phyloP scores from a whole-genome alignment of 306 rosid genomes.

The Biancaea sappan region DNA sequence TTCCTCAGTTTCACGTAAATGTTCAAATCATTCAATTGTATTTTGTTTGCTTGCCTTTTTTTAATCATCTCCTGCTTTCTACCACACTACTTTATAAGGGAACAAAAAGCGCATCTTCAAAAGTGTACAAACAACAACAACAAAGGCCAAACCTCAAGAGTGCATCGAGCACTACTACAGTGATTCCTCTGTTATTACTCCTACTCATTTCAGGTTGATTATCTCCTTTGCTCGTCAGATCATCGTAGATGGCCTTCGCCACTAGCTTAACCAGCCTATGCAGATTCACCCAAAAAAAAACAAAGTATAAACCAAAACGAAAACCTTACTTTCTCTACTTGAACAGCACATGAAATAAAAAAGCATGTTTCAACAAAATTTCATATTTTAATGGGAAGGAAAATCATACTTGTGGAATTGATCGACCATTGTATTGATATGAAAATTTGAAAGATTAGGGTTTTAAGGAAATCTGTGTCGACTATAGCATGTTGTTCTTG shows the following conservation, averaged over 20 bases:
- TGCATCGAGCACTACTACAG: slow-evolving; percentile 92
- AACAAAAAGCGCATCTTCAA: slow-evolving; percentile 12
- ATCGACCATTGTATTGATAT: slow-evolving; percentile 41
- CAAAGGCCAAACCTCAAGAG: slow-evolving; percentile 65
- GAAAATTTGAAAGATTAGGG: neutral
- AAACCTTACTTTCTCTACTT: neutral
- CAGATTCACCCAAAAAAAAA: neutral
- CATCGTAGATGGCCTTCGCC: slow-evolving; percentile 90
- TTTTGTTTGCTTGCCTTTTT: neutral
- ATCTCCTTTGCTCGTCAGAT: no score
- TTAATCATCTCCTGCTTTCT: neutral
- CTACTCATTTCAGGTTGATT: slow-evolving; percentile 80
- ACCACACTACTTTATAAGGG: neutral
- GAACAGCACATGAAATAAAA: no score
- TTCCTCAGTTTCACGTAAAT: slow-evolving; percentile 10
- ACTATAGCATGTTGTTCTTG: no score
- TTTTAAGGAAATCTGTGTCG: neutral
- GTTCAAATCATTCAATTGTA: neutral
- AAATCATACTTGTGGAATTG: slow-evolving; percentile 65
- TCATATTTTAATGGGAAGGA: neutral
- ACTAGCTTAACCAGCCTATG: slow-evolving; percentile 78
- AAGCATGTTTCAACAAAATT: slow-evolving; percentile 5
- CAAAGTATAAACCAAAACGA: no score
- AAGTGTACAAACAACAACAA: neutral
- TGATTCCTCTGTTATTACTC: slow-evolving; percentile 86